Evolutionary conservation across 441 rosid genomes (phyloP).

Genomic region (Euphorbia schlechtendalii): DNA sequence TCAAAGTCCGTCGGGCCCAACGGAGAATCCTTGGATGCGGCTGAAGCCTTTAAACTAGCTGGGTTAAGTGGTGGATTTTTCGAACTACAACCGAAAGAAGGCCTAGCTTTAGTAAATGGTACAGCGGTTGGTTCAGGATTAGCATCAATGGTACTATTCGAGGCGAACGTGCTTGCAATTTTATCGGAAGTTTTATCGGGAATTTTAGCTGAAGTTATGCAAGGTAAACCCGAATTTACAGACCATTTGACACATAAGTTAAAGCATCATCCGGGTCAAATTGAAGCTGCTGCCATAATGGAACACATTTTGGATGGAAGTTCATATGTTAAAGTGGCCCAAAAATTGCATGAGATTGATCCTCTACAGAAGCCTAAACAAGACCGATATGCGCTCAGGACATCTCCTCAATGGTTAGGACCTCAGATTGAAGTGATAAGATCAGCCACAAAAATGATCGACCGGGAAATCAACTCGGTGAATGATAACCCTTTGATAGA

Average conservation of each 20-base stretch:
- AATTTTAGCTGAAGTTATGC: constrained; percentile 54
- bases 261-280: constrained; percentile 42
- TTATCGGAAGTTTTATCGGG: constrained; percentile 50
- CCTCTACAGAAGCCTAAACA: constrained; percentile 47
- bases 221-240: constrained; percentile 38
- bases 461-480: constrained; percentile 46
- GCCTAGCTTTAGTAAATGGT: constrained; percentile 38
- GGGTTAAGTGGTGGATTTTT: constrained; percentile 29
- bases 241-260: constrained; percentile 35
- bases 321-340: constrained; percentile 43
- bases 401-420: constrained; percentile 56
- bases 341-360: constrained; percentile 38
- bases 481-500: no score
- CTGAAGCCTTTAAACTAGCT: constrained; percentile 33
- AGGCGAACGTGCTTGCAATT: constrained; percentile 45
- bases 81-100: constrained; percentile 39
- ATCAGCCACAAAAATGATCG: constrained; percentile 41
- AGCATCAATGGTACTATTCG: constrained; percentile 39
- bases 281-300: constrained; percentile 37
- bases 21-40: constrained; percentile 24
- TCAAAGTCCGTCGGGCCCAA: constrained; percentile 27
- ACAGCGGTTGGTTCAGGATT: constrained; percentile 41
- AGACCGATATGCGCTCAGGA: constrained; percentile 44
- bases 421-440: constrained; percentile 53
- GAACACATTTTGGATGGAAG: constrained; percentile 35